phyloP scores from a whole-genome alignment of 129 eudicot species.

The Chrysanthemum seticuspe region DNA sequence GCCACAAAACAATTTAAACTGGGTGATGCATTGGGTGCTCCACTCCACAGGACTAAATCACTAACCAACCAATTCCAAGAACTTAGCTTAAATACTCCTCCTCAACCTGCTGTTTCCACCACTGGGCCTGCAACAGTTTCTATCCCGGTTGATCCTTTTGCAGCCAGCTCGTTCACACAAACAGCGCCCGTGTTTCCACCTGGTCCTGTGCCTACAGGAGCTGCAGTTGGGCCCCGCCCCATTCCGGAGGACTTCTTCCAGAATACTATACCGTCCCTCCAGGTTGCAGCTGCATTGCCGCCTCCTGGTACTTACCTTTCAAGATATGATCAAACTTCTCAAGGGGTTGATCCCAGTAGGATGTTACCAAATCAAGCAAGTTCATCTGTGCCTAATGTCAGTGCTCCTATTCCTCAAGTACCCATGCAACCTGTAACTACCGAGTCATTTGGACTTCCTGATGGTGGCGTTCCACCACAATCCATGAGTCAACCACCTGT shows the following conservation, averaged over 20 bases:
- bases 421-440: conserved; percentile 51
- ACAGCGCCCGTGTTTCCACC: conserved; percentile 51
- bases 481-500: conserved; percentile 48
- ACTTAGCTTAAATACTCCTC: conserved; percentile 47
- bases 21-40: conserved; percentile 61
- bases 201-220: conserved; percentile 51
- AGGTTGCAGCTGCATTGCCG: conserved; percentile 87
- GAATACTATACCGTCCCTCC: conserved; percentile 86
- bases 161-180: conserved; percentile 47
- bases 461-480: conserved; percentile 91
- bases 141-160: conserved; percentile 70
- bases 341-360: conserved; percentile 45
- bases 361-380: conserved; percentile 44
- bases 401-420: conserved; percentile 76
- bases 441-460: conserved; percentile 80
- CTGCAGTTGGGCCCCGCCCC: conserved; percentile 75
- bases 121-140: conserved; percentile 33
- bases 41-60: conserved; percentile 82
- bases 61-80: conserved; percentile 66
- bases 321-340: conserved; percentile 66
- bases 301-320: conserved; percentile 85
- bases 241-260: conserved; percentile 99
- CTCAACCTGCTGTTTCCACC: conserved; percentile 51
- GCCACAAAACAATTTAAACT: conserved; percentile 86
- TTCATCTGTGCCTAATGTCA: conserved; percentile 38